Evolutionary conservation across 2,329 filamentous ascomycete species (phyloP).

Genomic region (Colletotrichum siamense): DNA sequence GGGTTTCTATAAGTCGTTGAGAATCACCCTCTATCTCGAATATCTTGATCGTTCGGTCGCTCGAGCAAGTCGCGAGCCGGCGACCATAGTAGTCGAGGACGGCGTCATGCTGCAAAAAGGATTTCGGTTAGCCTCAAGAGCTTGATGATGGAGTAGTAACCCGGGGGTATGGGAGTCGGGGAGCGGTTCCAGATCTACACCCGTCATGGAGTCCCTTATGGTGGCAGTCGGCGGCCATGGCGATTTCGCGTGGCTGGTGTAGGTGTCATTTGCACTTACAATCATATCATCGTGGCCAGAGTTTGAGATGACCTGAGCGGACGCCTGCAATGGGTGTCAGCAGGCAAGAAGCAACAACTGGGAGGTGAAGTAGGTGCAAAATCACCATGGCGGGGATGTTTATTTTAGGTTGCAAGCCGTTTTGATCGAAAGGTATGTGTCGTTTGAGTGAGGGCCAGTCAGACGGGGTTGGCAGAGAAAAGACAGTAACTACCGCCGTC

Average conservation of each 20-base stretch:
- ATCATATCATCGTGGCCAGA: slow-evolving; percentile 96
- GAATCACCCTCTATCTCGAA: slow-evolving; percentile 96
- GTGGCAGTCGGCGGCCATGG: not conserved
- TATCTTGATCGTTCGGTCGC: slow-evolving; percentile 98
- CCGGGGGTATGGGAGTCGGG: not conserved
- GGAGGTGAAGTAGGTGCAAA: not conserved
- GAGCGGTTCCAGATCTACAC: not conserved
- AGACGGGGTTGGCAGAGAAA: not conserved
- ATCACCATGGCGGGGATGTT: not conserved
- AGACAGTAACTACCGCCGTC: not conserved
- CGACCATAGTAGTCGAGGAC: slow-evolving; percentile 98
- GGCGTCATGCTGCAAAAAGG: slow-evolving; percentile 78
- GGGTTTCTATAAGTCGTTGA: slow-evolving; percentile 87
- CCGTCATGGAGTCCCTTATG: not conserved
- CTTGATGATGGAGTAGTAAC: not conserved
- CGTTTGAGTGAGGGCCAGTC: not conserved
- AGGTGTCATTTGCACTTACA: slow-evolving; percentile 65
- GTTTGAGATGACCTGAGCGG: slow-evolving; percentile 51
- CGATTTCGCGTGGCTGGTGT: not conserved
- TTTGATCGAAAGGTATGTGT: not conserved
- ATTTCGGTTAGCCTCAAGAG: not conserved
- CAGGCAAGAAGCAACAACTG: not conserved
- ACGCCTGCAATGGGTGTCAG: slow-evolving; percentile 6
- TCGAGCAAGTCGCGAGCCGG: slow-evolving; percentile 94
- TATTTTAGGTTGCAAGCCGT: not conserved